Evolutionary conservation across 495 filamentous ascomycete species (phyloP).

Genomic region (Hypoxylon perforatum): DNA sequence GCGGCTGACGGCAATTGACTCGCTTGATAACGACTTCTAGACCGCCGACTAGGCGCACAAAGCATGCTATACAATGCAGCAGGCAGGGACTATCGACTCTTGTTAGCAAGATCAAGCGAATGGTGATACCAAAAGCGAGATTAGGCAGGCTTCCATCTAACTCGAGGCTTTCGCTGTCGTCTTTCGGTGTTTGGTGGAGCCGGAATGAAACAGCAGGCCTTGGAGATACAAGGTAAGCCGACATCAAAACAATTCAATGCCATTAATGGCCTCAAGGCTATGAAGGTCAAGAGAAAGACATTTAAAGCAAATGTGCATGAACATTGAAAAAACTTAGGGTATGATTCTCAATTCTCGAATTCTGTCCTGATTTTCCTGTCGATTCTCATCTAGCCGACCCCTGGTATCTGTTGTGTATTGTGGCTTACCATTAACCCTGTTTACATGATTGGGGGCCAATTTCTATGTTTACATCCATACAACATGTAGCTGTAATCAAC

Average conservation of each 20-base stretch:
- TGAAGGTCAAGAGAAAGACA: background rate
- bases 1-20: slow-evolving; percentile 25
- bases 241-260: background rate
- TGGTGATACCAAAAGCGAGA: slow-evolving; percentile 2
- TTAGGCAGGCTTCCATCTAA: background rate
- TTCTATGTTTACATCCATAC: background rate
- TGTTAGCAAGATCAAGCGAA: slow-evolving; percentile 1
- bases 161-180: background rate
- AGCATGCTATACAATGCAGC: slow-evolving; percentile 7
- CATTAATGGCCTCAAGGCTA: background rate
- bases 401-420: background rate
- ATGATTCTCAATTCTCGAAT: background rate
- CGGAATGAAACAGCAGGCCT: background rate
- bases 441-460: slow-evolving; percentile 8
- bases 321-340: background rate
- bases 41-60: slow-evolving; percentile 12
- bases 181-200: too few species aligned
- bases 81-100: slow-evolving; percentile 5
- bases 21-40: slow-evolving; percentile 11
- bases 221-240: background rate
- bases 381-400: too few species aligned
- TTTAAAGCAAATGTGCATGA: background rate
- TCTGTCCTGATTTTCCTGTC: too few species aligned
- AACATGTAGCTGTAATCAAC: background rate
- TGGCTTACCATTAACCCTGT: slow-evolving; percentile 3